Evolutionary conservation across 176 grass and related monocot genomes (phyloP), one percentile per base, ranked within the genome.

Genomic region (Zoysia pacifica): DNA sequence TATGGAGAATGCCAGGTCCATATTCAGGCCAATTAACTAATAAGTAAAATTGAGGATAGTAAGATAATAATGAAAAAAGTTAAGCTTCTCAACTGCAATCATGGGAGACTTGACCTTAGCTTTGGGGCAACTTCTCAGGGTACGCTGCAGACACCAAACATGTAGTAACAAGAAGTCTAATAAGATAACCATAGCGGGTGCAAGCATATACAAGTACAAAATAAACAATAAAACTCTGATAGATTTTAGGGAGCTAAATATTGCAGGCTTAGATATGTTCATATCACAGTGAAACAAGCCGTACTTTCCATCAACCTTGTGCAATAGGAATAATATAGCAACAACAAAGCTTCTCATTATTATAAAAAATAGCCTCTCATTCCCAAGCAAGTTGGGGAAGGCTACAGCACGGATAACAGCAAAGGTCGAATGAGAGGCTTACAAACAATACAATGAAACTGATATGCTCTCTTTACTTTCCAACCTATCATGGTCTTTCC

Each of bases 91-190:
- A 79, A 75, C 63, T 82, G 82, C 43, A 88, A 76, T 67, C 37
- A 76, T 53, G 84, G 74, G 72, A 85, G 62, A 78, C 55, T 81
- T 85, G 43, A 74, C 77, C 84, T 92, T 88, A 72, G 82, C 87
- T 72, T 84, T 96, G 9, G 83, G 63, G 56, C 78, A 89, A 85
- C 76, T 93, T 86, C 90, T 93, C 67, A 96, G 62, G 38, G 93
- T 96, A 70, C 90, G 90, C 90, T 96, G 83, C 73, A 78, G 73
- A 59, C 42, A 77, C 54, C 51, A 81, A 87, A 58, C 9, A 78
- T 9, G 18, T 68, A 75, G 68, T 64, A 75, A 86, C 11, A 65
- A 67, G 35, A 58, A 78, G n/a, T 44, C 8, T 59, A 78, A 47
- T 65, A 77, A 52, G 42, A 55, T 79, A 48, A 2, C 13, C 61